Percentiles rank a stretch among this genome's conserved stretches.
phyloP scores from a whole-genome alignment of 202 grass and related monocot species.

The Carex arenaria region DNA sequence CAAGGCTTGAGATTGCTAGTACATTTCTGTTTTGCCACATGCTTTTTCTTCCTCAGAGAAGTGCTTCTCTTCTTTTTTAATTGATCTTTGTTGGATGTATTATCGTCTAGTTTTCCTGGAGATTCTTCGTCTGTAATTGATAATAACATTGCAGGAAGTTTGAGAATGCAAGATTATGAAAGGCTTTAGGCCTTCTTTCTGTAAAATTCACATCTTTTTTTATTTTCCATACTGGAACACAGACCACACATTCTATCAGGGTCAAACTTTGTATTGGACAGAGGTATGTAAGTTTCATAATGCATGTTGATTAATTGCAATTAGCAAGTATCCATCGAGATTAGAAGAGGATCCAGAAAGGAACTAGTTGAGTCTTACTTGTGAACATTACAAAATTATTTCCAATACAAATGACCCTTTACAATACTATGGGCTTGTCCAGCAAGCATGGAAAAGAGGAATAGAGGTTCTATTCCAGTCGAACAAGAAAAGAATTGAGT shows the following conservation, averaged over 20 bases:
- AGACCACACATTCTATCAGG: background rate
- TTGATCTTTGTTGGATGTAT: background rate
- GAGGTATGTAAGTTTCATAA: background rate
- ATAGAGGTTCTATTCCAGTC: too few relatives aligned
- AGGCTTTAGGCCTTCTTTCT: background rate
- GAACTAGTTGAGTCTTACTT: background rate
- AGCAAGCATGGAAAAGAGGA: too few relatives aligned
- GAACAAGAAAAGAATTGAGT: too few relatives aligned
- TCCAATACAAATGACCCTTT: background rate
- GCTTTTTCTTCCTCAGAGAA: constrained; percentile 31
- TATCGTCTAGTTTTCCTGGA: background rate
- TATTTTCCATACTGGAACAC: background rate
- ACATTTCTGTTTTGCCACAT: constrained; percentile 9
- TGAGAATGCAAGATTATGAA: constrained; percentile 1
- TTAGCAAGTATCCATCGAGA: background rate
- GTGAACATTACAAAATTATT: background rate
- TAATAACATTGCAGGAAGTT: background rate
- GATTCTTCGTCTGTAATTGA: constrained; percentile 15
- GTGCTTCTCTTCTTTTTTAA: constrained; percentile 8
- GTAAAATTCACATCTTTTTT: background rate
- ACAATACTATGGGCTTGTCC: background rate
- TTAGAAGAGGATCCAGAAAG: background rate
- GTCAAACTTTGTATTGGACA: background rate
- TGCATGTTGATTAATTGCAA: background rate
- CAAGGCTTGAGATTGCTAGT: constrained; percentile 36